A percentile compares a stretch with the other conserved stretches of the same genome.
Evolutionary conservation across 169 alveolate genomes (phyloP).

Genomic region (Plasmodium chabaudi): DNA sequence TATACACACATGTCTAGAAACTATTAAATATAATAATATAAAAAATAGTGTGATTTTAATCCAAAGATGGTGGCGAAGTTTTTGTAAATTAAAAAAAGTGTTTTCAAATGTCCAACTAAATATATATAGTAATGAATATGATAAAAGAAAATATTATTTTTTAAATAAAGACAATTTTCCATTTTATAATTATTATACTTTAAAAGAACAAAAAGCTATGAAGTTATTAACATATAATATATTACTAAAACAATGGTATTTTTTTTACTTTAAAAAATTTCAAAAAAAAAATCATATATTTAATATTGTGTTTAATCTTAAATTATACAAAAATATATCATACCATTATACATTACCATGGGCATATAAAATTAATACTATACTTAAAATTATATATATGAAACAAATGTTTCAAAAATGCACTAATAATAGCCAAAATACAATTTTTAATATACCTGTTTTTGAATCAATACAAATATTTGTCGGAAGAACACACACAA

Average conservation of each 20-base stretch:
- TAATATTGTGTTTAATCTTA: slow-evolving; percentile 75
- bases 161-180: slow-evolving; percentile 70
- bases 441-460: slow-evolving; percentile 45
- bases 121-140: slow-evolving; percentile 52
- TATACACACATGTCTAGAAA: slow-evolving; percentile 52
- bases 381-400: slow-evolving; percentile 67
- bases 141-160: slow-evolving; percentile 54
- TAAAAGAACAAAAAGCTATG: slow-evolving; percentile 70
- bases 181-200: slow-evolving; percentile 52
- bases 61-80: slow-evolving; percentile 74
- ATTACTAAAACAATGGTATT: slow-evolving; percentile 75
- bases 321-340: slow-evolving; percentile 64
- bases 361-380: slow-evolving; percentile 70
- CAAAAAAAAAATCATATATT: slow-evolving; percentile 70
- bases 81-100: slow-evolving; percentile 39
- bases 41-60: slow-evolving; percentile 44
- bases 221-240: slow-evolving; percentile 66
- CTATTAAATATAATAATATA: slow-evolving; percentile 30
- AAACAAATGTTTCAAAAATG: slow-evolving; percentile 66
- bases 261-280: slow-evolving; percentile 69
- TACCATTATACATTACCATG: slow-evolving; percentile 68
- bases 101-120: slow-evolving; percentile 24
- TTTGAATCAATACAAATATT: slow-evolving; percentile 71
- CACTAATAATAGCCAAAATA: slow-evolving; percentile 18
- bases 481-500: slow-evolving; percentile 72